Evolutionary conservation across 2,329 filamentous ascomycete species (phyloP).

Genomic region (Ceratocystis papillata): DNA sequence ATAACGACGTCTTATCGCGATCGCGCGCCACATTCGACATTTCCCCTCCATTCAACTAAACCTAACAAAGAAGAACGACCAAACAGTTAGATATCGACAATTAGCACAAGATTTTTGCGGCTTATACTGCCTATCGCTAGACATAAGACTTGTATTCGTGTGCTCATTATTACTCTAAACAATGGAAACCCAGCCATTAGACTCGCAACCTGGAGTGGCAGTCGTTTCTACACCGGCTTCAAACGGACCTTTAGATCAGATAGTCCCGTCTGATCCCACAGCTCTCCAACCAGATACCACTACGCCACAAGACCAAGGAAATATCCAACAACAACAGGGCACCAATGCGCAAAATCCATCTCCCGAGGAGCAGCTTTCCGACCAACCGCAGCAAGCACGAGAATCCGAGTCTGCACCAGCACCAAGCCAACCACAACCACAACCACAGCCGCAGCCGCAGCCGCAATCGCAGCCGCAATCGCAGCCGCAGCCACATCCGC

Average conservation of each 20-base stretch:
- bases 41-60: neutral
- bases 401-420: neutral
- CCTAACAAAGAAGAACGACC: neutral
- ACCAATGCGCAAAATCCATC: neutral
- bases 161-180: neutral
- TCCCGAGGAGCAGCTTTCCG: neutral
- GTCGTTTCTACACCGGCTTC: neutral
- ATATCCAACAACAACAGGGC: neutral
- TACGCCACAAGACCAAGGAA: neutral
- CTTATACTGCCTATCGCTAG: neutral
- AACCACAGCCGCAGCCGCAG: neutral
- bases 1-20: neutral
- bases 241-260: neutral
- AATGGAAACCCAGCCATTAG: conserved; percentile 3
- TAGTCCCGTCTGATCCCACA: neutral
- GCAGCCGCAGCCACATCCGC: neutral
- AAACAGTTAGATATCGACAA: neutral
- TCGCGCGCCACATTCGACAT: neutral
- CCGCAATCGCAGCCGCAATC: neutral
- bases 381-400: neutral
- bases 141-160: neutral
- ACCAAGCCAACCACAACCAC: neutral
- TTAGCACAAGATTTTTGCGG: neutral
- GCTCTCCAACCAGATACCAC: neutral
- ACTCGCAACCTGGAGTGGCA: neutral